phyloP scores from a whole-genome alignment of 116 monocot genomes.

The Iris pallida region DNA sequence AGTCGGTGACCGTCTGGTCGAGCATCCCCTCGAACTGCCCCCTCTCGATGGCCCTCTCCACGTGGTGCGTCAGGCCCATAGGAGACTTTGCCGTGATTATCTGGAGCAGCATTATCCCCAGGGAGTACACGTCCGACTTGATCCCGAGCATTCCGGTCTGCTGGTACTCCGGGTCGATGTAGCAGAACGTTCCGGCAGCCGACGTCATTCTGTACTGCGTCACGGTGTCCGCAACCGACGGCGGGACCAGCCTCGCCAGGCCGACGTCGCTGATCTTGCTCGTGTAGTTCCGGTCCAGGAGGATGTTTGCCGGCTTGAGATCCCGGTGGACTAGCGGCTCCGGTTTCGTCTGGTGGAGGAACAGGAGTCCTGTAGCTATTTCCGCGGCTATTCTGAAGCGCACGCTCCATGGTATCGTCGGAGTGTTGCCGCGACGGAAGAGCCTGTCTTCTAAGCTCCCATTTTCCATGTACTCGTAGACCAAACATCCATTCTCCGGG shows the following conservation, averaged over 20 bases:
- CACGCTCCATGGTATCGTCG: slow-evolving; percentile 22
- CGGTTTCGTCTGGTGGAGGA: slow-evolving; percentile 41
- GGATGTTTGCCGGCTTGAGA: slow-evolving; percentile 42
- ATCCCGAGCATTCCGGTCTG: slow-evolving; percentile 47
- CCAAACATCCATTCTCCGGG: slow-evolving; percentile 42
- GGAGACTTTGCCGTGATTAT: slow-evolving; percentile 37
- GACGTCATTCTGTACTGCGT: slow-evolving; percentile 43
- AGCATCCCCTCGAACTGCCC: slow-evolving; percentile 24
- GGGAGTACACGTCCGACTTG: slow-evolving; percentile 41
- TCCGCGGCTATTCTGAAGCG: slow-evolving; percentile 34
- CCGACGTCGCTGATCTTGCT: slow-evolving; percentile 53
- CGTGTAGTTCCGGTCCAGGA: slow-evolving; percentile 33
- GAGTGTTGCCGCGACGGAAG: slow-evolving; percentile 26
- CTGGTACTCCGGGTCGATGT: slow-evolving; percentile 49
- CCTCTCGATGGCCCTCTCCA: slow-evolving; percentile 23
- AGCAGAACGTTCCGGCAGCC: slow-evolving; percentile 42
- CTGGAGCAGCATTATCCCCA: slow-evolving; percentile 41
- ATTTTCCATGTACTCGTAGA: slow-evolving; percentile 38
- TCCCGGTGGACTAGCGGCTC: slow-evolving; percentile 46
- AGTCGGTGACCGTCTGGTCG: slow-evolving; percentile 29
- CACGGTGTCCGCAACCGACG: slow-evolving; percentile 32
- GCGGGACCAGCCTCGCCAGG: slow-evolving; percentile 31
- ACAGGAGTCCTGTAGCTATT: slow-evolving; percentile 31
- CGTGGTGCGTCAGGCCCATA: slow-evolving; percentile 41
- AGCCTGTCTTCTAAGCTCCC: slow-evolving; percentile 39